Base-by-base conservation (phyloP, 2,329 filamentous ascomycete species). In the Fusarium sambucinum region DNA sequence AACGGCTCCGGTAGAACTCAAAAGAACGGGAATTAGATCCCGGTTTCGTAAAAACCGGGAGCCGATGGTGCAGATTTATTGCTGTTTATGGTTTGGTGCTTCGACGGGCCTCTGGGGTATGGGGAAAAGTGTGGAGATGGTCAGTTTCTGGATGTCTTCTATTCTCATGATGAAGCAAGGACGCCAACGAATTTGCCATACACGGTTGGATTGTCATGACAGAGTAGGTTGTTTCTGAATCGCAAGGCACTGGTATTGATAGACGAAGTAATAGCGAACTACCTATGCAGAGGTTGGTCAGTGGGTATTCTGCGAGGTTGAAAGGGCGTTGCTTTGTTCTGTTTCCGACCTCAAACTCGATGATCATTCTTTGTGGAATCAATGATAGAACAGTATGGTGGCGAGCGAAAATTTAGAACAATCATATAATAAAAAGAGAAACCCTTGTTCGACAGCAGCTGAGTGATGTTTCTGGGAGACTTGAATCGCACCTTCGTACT, bases 41-140 rank as follows among this genome's bases (percentile, higher is more conserved):
- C 71, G 69, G 71, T 42, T 40, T 67, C 53, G 55, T 56, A 70
- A 69, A 51, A 63, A 57, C 67, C 71, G 71, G 71, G 69, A 72
- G 63, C 66, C 71, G 61, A 19, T 27, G 5, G 23, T 50, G 60
- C 37, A 50, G 17, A 45, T 63, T 16, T 57, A 45, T 57, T 67
- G 37, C 67, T 51, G 44, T 41, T 70, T 64, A 58, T 19, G 48
- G 66, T 51, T 16, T 62, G 47, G 47, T 30, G 25, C 19, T n/a
- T 42, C 21, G 25, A 40, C 6, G 47, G 47, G 66, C 27, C 40
- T 55, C 33, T 37, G 29, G 23, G 47, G 30, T 59, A 56, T 64
- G 55, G 62, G 65, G 66, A 40, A 59, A 54, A 55, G 50, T 63
- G 56, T 69, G 66, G 66, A 59, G 66, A 41, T 51, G 25, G 21